Percentiles rank a stretch among this genome's conserved stretches.
phyloP scores from a whole-genome alignment of 768 basidiomycete genomes.

The Pisolithus tinctorius region DNA sequence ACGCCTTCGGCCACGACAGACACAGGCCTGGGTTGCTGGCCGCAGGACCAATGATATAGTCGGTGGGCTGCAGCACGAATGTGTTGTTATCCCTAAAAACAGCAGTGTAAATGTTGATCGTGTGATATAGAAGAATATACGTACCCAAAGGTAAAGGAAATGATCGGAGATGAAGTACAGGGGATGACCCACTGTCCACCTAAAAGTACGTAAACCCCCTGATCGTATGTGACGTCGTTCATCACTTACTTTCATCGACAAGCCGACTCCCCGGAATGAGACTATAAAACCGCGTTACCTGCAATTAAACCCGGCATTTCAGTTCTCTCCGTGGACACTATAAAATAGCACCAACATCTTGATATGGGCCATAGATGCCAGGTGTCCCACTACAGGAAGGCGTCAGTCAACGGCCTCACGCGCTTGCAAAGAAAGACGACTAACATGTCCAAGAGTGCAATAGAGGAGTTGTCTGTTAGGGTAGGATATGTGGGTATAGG shows the following conservation, averaged over 20 bases:
- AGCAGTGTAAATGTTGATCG: neutral
- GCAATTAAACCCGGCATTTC: slow-evolving; percentile 4
- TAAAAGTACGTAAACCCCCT: slow-evolving; percentile 11
- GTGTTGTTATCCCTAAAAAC: slow-evolving; percentile 20
- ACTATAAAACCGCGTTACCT: slow-evolving; percentile 67
- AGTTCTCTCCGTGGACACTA: neutral
- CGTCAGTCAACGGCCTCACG: neutral
- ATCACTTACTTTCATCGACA: slow-evolving; percentile 46
- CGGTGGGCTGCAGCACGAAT: slow-evolving; percentile 64
- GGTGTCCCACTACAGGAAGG: slow-evolving; percentile 49
- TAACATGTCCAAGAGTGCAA: slow-evolving; percentile 72
- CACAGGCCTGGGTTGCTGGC: slow-evolving; percentile 60
- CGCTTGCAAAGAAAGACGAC: slow-evolving; percentile 18
- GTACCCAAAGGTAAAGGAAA: slow-evolving; percentile 69
- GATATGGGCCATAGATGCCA: slow-evolving; percentile 72
- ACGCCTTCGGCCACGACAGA: slow-evolving; percentile 67
- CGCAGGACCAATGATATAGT: slow-evolving; percentile 71
- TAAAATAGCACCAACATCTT: slow-evolving; percentile 47
- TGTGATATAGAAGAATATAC: slow-evolving; percentile 8
- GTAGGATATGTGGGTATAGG: slow-evolving; percentile 61
- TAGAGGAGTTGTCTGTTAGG: slow-evolving; percentile 44
- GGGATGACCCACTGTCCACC: slow-evolving; percentile 74
- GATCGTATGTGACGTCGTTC: neutral
- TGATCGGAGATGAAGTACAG: slow-evolving; percentile 50
- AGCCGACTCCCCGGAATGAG: slow-evolving; percentile 58